Evolutionary conservation across 208 protist species (phyloP).

Genomic region (Trypanosoma scelopori): DNA sequence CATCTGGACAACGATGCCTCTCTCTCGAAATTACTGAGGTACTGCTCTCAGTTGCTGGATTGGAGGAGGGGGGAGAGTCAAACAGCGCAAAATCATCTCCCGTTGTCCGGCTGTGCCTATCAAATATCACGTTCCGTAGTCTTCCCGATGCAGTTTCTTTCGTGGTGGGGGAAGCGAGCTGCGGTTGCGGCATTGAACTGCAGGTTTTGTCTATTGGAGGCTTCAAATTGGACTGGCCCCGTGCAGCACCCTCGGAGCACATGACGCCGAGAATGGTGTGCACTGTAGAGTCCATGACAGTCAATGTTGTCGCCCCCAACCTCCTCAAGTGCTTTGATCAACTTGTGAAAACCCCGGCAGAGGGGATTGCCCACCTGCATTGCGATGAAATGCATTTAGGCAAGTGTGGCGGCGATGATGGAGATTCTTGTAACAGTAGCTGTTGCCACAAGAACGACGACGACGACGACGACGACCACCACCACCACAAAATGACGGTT

Average conservation of each 20-base stretch:
- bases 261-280: not conserved
- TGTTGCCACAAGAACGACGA: no score
- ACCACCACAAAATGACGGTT: conserved; percentile 14
- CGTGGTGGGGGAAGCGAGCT: not conserved
- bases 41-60: not conserved
- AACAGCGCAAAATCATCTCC: not conserved
- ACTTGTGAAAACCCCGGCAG: conserved; percentile 6
- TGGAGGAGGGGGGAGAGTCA: not conserved
- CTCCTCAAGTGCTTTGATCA: conserved; percentile 15
- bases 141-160: conserved; percentile 3
- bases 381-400: not conserved
- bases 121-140: conserved; percentile 1
- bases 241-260: not conserved
- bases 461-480: no score
- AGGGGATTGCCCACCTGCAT: conserved; percentile 11
- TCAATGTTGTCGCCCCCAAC: conserved; percentile 1
- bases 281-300: conserved; percentile 5
- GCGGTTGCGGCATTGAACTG: not conserved
- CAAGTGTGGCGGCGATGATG: not conserved
- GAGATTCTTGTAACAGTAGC: not conserved
- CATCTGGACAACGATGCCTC: not conserved
- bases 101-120: not conserved
- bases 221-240: conserved; percentile 3
- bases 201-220: conserved; percentile 4
- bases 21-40: conserved; percentile 6